These are phyloP conservation scores for Gnomoniopsis smithogilvyi DNA, from an alignment of 2,329 filamentous ascomycete species.

Conservation along the genomic window DNA sequence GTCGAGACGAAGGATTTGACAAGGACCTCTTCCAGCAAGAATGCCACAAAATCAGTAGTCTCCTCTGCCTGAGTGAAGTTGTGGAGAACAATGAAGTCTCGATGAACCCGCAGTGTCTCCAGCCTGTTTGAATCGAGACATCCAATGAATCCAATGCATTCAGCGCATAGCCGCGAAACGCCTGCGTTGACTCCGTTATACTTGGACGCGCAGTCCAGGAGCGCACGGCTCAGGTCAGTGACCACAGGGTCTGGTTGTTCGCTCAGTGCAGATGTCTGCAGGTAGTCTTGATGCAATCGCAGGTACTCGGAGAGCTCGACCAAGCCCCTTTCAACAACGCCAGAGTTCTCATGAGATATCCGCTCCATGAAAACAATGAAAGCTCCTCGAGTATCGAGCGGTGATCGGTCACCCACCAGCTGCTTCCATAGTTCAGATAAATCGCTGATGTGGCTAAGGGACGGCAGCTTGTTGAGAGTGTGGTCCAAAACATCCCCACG, in stretches of 20 bases:
- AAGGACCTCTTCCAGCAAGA: constrained; percentile 80
- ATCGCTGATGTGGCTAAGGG: constrained; percentile 66
- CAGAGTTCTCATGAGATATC: constrained; percentile 77
- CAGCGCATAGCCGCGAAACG: constrained; percentile 71
- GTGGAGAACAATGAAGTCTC: constrained; percentile 78
- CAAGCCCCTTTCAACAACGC: constrained; percentile 80
- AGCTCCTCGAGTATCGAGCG: constrained; percentile 62
- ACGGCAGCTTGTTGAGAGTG: constrained; percentile 74
- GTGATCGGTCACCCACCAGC: constrained; percentile 61
- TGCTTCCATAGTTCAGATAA: constrained; percentile 65
- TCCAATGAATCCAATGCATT: constrained; percentile 83
- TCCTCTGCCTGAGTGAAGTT: constrained; percentile 81
- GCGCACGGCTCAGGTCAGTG: constrained; percentile 65
- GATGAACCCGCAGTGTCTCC: constrained; percentile 73
- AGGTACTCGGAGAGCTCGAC: constrained; percentile 74
- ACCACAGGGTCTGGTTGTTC: constrained; percentile 80
- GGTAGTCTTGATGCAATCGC: constrained; percentile 66
- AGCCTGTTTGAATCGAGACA: constrained; percentile 89
- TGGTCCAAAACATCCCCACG: constrained; percentile 60
- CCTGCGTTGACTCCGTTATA: constrained; percentile 67
- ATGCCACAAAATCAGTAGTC: constrained; percentile 79
- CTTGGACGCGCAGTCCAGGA: constrained; percentile 82
- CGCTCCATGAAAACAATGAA: constrained; percentile 71
- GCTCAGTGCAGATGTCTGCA: constrained; percentile 76
- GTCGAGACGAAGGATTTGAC: constrained; percentile 90